Base-by-base conservation (phyloP, 129 eudicot species). In the Tagetes patula region DNA sequence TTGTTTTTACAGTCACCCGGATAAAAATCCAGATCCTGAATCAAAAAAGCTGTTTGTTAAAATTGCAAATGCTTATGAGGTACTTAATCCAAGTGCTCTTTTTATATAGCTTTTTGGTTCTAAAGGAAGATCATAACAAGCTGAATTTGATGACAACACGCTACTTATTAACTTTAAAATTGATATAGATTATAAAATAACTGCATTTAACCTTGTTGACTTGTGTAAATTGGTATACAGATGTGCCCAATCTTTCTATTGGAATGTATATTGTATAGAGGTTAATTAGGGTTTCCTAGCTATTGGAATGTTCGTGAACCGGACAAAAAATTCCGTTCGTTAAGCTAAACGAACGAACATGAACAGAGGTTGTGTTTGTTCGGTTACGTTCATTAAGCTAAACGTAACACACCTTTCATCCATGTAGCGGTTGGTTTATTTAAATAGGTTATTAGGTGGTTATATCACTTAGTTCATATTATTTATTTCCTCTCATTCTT, bases 11-110 rank as follows among this genome's bases (percentile, higher is more conserved):
- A 93, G 98, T 74, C 98, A 93, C 64, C 98, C 98, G 62, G 98
- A 93, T 77, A 93, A 93, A 61, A 93, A 90, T 40, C 96, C 98
- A 37, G 98, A 93, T 86, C 98, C 98, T 2, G 98, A 93, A 41
- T 93, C 98, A 40, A 93, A 74, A 74, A 93, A 93, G 74, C 41
- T 85, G 72, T 93, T 93, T 77, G 96, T 93, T 14, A 93, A 93
- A 79, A 79, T 93, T 75, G 98, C 98, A 47, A 93, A 89, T 86
- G 98, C 98, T 60, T 93, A 93, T 71, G 96, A 93, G 96, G 98
- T 93, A 79, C 58, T 38, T 58, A 10, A 69, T 59, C 60, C 2
- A 45, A 46, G 59, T 14, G 43, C 40, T 61, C 40, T 41, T 38
- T 14, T 53, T 56, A 71, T 70, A n/a, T 11, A 39, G 37, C 7